phyloP scores from a whole-genome alignment of 805 yeast species.

The Wickerhamiella cacticola region DNA sequence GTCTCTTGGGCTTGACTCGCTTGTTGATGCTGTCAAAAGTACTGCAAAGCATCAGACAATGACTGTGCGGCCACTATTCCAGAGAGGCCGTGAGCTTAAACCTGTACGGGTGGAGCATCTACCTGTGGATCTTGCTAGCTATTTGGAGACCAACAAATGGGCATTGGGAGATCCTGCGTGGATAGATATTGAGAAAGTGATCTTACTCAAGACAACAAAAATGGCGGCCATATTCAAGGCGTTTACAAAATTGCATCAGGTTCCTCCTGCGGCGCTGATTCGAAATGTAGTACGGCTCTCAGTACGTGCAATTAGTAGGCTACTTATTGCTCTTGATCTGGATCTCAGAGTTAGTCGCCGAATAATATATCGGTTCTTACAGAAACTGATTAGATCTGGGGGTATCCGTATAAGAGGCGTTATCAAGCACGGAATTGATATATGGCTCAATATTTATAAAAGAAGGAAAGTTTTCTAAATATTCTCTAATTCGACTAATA shows the following conservation, averaged over 20 bases:
- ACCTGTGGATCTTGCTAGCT: neutral
- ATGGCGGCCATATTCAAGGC: neutral
- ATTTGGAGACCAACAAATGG: neutral
- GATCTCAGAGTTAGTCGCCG: neutral
- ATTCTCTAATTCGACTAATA: neutral
- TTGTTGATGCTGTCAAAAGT: neutral
- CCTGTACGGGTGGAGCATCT: neutral
- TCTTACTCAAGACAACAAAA: neutral
- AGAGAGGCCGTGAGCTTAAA: neutral
- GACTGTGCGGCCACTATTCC: neutral
- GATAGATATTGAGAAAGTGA: neutral
- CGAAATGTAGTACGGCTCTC: neutral
- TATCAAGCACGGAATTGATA: neutral
- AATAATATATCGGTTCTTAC: neutral
- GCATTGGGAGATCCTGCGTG: neutral
- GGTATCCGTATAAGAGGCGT: neutral
- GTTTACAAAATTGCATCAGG: neutral
- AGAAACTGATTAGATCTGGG: neutral
- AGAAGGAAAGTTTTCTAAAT: neutral
- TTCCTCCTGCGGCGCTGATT: neutral
- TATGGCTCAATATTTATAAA: constrained; percentile 1
- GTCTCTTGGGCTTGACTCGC: neutral
- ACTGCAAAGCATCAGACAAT: neutral
- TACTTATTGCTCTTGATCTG: neutral
- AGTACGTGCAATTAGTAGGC: neutral